phyloP scores from a whole-genome alignment of 2,329 filamentous ascomycete species.

The Aspergillus sp. region DNA sequence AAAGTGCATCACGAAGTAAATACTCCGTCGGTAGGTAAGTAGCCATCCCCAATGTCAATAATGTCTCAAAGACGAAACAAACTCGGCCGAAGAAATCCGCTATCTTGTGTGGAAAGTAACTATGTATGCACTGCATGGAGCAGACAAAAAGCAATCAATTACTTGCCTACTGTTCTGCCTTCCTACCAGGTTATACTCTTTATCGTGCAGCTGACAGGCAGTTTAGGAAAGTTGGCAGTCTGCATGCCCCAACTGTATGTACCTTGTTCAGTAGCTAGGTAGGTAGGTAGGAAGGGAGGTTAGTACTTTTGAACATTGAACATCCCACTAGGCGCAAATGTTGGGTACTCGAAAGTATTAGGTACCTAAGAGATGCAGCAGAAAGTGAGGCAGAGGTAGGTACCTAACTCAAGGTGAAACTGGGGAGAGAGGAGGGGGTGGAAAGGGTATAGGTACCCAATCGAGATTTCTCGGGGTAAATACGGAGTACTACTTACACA shows the following conservation, averaged over 20 bases:
- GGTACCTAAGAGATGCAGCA: neutral
- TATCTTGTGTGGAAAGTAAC: neutral
- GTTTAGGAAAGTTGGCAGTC: no score
- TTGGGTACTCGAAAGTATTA: neutral
- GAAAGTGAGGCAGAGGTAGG: slow-evolving; percentile 2
- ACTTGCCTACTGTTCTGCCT: neutral
- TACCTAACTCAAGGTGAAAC: slow-evolving; percentile 2
- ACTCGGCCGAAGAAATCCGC: neutral
- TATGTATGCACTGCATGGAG: neutral
- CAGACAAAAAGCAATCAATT: neutral
- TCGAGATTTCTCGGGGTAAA: neutral
- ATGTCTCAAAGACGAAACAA: neutral
- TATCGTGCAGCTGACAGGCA: no score
- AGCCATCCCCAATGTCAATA: neutral
- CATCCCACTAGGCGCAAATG: neutral
- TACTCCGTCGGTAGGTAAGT: neutral
- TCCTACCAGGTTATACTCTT: neutral
- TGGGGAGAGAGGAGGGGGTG: neutral
- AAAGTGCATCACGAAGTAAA: no score
- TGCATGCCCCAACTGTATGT: neutral
- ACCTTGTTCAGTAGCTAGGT: no score
- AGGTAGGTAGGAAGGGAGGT: neutral
- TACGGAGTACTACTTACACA: no score
- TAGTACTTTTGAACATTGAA: neutral
- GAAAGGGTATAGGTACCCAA: neutral